These are phyloP conservation scores for Agroathelia rolfsii DNA, from an alignment of 1,284 basidiomycete species.

Conservation along the genomic window DNA sequence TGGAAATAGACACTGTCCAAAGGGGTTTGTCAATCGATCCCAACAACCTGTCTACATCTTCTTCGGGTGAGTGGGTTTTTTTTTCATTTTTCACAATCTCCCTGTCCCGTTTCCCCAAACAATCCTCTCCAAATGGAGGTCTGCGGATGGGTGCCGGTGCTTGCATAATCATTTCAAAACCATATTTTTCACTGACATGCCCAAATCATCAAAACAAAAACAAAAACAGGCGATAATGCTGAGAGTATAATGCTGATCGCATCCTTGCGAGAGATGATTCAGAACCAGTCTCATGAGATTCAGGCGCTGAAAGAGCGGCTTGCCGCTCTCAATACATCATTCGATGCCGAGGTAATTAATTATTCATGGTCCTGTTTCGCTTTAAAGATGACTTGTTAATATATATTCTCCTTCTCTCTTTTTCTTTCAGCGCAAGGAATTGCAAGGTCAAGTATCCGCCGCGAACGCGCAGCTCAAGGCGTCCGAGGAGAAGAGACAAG, in stretches of 20 bases:
- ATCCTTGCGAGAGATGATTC: conserved; percentile 74
- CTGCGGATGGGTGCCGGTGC: too few species aligned
- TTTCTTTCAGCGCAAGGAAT: conserved; percentile 22
- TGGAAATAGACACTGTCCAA: too few species aligned
- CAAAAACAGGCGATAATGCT: conserved; percentile 60
- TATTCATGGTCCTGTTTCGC: conserved; percentile 8
- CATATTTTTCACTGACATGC: too few species aligned
- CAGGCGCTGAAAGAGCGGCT: conserved; percentile 50
- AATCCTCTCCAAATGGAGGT: too few species aligned
- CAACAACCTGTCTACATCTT: conserved; percentile 44
- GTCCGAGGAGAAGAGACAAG: conserved; percentile 57
- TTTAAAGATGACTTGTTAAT: too few species aligned
- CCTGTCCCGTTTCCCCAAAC: too few species aligned
- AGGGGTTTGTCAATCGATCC: conserved; percentile 58
- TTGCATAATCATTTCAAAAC: too few species aligned
- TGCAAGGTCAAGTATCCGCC: conserved; percentile 32
- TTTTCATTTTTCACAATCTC: conserved; percentile 3
- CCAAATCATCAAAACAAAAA: too few species aligned
- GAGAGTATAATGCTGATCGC: conserved; percentile 74
- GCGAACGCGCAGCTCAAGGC: conserved; percentile 41
- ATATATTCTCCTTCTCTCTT: not conserved
- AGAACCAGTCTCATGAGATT: conserved; percentile 70
- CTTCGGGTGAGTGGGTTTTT: conserved; percentile 34
- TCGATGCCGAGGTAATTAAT: conserved; percentile 28
- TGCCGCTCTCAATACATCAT: conserved; percentile 21